Conservation (phyloP, 441 rosid species). For the Corymbia citriodora region DNA sequence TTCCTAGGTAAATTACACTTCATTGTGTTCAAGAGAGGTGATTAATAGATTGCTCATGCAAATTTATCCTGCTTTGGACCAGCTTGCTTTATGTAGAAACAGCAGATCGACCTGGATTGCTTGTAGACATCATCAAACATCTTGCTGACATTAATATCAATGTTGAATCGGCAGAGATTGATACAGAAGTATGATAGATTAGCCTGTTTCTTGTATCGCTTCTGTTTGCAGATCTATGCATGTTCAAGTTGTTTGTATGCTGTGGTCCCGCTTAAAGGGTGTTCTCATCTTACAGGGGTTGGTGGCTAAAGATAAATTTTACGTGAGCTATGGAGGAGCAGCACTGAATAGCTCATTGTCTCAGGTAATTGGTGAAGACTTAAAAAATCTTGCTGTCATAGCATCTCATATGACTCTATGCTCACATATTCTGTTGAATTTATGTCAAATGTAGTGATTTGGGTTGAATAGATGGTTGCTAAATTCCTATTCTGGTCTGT, state of each 20-base stretch:
- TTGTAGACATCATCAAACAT: constrained; percentile 55
- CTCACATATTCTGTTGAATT: not conserved
- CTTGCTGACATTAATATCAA: constrained; percentile 59
- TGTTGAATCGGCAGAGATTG: constrained; percentile 71
- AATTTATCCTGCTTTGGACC: constrained; percentile 8
- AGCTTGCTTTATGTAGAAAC: constrained; percentile 65
- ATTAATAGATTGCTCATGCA: not conserved
- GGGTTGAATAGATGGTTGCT: not conserved
- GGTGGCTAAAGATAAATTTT: constrained; percentile 69
- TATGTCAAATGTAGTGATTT: not conserved
- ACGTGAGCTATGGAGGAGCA: constrained; percentile 71
- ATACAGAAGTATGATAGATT: constrained; percentile 43
- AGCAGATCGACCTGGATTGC: constrained; percentile 72
- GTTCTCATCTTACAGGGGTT: constrained; percentile 37
- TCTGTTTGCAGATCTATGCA: not conserved
- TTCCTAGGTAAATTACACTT: not conserved
- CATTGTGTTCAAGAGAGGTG: not conserved
- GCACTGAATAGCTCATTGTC: constrained; percentile 69
- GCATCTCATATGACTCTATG: not conserved
- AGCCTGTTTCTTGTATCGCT: not conserved
- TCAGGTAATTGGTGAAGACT: constrained; percentile 41
- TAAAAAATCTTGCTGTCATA: not conserved
- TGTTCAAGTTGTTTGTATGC: not conserved
- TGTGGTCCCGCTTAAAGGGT: not conserved
- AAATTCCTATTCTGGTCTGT: not conserved